Conservation (phyloP, 805 yeast genomes). For the Nakazawaea molendinolei region DNA sequence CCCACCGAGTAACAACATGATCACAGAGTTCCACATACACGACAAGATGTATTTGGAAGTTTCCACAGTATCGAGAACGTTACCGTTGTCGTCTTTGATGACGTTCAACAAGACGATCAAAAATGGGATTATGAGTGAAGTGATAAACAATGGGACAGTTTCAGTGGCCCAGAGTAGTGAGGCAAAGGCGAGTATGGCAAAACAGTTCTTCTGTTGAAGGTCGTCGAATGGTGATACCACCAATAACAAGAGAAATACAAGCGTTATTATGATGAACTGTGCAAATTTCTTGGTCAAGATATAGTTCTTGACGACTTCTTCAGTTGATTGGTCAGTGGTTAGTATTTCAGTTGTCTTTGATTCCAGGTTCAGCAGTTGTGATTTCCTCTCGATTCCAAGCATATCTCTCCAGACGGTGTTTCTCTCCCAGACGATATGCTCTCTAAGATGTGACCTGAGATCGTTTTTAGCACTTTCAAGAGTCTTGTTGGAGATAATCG, state of each 20-base stretch:
- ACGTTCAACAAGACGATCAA: conserved; percentile 70
- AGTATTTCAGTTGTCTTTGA: conserved; percentile 16
- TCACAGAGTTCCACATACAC: conserved; percentile 93
- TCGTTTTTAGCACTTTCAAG: conserved; percentile 36
- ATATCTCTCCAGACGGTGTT: conserved; percentile 97
- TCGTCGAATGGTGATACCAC: conserved; percentile 53
- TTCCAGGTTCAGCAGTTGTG: conserved; percentile 37
- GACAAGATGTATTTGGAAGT: conserved; percentile 77
- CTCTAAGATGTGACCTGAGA: conserved; percentile 57
- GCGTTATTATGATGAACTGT: conserved; percentile 40
- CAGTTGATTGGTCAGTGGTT: conserved; percentile 16
- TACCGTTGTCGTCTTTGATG: conserved; percentile 45
- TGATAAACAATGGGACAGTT: conserved; percentile 84
- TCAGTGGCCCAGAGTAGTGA: conserved; percentile 96
- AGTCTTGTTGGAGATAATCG: conserved; percentile 32
- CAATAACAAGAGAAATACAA: conserved; percentile 42
- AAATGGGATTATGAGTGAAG: conserved; percentile 79
- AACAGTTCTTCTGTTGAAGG: conserved; percentile 65
- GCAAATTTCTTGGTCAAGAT: conserved; percentile 31
- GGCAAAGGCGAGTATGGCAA: conserved; percentile 75
- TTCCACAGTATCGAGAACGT: conserved; percentile 52
- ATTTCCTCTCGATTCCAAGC: conserved; percentile 82
- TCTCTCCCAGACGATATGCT: conserved; percentile 95
- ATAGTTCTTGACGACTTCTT: conserved; percentile 14
- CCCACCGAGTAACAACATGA: conserved; percentile 86